These are phyloP conservation scores for Vicia faba DNA, from an alignment of 306 rosid genomes.

Conservation along the genomic window DNA sequence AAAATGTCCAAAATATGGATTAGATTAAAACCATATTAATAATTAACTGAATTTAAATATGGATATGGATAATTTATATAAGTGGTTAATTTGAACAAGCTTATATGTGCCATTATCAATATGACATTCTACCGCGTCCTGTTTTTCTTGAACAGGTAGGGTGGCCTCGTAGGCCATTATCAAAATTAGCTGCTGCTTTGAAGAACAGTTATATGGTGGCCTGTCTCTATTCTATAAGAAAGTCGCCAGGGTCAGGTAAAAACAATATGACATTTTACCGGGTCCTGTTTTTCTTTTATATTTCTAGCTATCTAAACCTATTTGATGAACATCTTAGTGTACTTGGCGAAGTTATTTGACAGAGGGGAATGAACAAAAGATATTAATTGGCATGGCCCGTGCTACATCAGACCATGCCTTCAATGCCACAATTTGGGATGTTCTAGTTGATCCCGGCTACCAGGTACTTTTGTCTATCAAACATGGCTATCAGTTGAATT, in stretches of 20 bases:
- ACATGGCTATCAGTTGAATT: not conserved
- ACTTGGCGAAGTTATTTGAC: constrained; percentile 99
- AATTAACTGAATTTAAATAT: too few species aligned
- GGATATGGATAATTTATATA: too few species aligned
- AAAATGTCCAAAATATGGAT: too few species aligned
- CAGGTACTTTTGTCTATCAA: constrained; percentile 57
- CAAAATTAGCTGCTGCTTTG: constrained; percentile 84
- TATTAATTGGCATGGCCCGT: constrained; percentile 95
- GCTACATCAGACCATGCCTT: constrained; percentile 99
- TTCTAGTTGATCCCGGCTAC: constrained; percentile 88
- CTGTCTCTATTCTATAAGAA: constrained; percentile 73
- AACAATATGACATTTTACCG: constrained; percentile 36
- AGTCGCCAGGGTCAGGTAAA: constrained; percentile 81
- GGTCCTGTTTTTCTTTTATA: constrained; percentile 39
- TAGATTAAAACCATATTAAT: too few species aligned
- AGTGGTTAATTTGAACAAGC: too few species aligned
- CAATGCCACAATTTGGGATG: constrained; percentile 99
- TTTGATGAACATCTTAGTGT: constrained; percentile 88
- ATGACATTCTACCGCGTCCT: too few species aligned
- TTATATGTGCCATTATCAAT: too few species aligned
- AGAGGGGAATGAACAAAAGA: constrained; percentile 77
- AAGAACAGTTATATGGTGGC: constrained; percentile 95
- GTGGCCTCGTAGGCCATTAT: constrained; percentile 90
- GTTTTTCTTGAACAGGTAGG: constrained; percentile 62
- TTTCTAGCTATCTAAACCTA: constrained; percentile 56